A percentile compares a stretch with the other conserved stretches of the same genome.
Evolutionary conservation across 306 rosid genomes (phyloP).

Genomic region (Nissolia schottii): DNA sequence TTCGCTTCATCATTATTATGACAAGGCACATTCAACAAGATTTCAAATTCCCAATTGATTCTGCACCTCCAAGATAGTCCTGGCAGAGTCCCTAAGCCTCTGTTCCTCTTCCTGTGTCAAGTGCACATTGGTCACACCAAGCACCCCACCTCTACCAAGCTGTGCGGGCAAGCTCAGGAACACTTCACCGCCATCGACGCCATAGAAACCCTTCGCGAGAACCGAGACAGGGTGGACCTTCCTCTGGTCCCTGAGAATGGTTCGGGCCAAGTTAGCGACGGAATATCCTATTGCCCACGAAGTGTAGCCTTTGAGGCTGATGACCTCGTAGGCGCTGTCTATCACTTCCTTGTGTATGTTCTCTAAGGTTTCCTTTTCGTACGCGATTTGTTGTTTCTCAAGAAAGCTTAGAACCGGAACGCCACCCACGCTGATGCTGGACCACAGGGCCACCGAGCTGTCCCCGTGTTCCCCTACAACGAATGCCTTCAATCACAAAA

Average conservation of each 20-base stretch:
- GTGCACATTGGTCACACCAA: conserved; percentile 76
- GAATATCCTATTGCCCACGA: conserved; percentile 98
- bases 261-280: conserved; percentile 57
- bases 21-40: not conserved
- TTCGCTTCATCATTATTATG: not conserved
- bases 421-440: conserved; percentile 90
- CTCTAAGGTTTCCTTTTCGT: conserved; percentile 72
- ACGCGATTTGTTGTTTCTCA: conserved; percentile 55
- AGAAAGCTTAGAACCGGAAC: conserved; percentile 80
- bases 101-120: conserved; percentile 55
- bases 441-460: conserved; percentile 96
- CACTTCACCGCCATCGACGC: conserved; percentile 59
- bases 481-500: conserved; percentile 51
- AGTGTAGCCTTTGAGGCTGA: conserved; percentile 79
- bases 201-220: conserved; percentile 69
- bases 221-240: conserved; percentile 82
- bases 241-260: conserved; percentile 68
- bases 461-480: conserved; percentile 98
- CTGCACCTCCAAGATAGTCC: conserved; percentile 57
- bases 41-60: conserved; percentile 52
- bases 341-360: conserved; percentile 66
- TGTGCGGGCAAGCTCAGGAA: conserved; percentile 84
- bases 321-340: conserved; percentile 76
- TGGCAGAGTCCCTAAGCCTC: conserved; percentile 62
- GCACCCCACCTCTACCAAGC: conserved; percentile 72